These are phyloP conservation scores for Penicillium concentricum DNA, from an alignment of 2,329 filamentous ascomycete genomes.

Conservation along the genomic window DNA sequence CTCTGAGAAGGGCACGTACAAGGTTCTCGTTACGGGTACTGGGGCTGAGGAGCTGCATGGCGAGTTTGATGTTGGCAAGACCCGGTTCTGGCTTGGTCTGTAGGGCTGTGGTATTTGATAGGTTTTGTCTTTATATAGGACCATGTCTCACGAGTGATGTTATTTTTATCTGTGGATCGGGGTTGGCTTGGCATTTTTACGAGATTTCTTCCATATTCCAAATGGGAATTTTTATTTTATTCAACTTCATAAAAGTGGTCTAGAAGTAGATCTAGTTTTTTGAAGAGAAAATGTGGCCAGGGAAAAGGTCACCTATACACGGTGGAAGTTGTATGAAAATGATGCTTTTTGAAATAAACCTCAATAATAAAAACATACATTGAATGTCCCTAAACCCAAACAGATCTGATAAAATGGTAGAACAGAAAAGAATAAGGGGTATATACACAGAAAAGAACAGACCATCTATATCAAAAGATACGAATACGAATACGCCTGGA, in stretches of 20 bases:
- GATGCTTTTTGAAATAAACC: neutral
- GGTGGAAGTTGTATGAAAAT: neutral
- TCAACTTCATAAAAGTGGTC: neutral
- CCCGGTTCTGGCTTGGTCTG: constrained; percentile 67
- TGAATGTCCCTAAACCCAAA: neutral
- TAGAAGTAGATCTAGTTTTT: neutral
- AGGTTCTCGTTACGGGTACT: constrained; percentile 61
- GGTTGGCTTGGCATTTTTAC: neutral
- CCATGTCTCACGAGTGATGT: constrained; percentile 4
- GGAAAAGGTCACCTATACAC: neutral
- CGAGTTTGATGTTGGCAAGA: constrained; percentile 59
- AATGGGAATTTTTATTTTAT: neutral
- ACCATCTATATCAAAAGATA: neutral
- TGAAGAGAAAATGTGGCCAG: neutral
- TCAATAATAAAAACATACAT: neutral
- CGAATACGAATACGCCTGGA: neutral
- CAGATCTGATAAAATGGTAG: neutral
- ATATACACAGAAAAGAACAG: neutral
- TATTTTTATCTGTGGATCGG: constrained; percentile 1
- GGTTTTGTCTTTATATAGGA: neutral
- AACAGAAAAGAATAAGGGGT: neutral
- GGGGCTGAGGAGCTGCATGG: constrained; percentile 51
- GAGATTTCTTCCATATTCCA: neutral
- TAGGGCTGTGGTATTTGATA: constrained; percentile 31
- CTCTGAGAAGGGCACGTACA: constrained; percentile 64